phyloP scores from a whole-genome alignment of 306 rosid species.

The Cyamopsis tetragonoloba region DNA sequence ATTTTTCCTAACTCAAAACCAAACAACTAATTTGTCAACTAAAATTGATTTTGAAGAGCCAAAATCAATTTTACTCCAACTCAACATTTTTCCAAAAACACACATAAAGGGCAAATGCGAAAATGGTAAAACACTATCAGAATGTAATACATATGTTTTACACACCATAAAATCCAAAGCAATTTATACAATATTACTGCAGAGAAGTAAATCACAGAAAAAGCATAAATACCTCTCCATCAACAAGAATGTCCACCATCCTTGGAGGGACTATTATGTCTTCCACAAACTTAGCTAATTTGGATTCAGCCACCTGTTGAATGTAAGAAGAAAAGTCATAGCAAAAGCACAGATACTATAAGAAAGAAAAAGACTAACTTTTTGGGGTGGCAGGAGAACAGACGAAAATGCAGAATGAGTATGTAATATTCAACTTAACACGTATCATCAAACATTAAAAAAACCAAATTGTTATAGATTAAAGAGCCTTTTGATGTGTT shows the following conservation, averaged over 20 bases:
- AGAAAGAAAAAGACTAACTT: not conserved
- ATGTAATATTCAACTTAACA: not conserved
- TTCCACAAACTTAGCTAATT: slow-evolving; percentile 91
- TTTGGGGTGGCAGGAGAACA: not conserved
- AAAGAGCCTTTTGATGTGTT: slow-evolving; percentile 9
- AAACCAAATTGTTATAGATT: slow-evolving; percentile 5
- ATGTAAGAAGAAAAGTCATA: slow-evolving; percentile 17
- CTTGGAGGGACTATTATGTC: slow-evolving; percentile 97
- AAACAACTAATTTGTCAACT: no score
- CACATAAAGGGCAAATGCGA: no score
- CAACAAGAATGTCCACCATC: slow-evolving; percentile 86
- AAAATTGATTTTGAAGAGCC: no score
- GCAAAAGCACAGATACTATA: slow-evolving; percentile 11
- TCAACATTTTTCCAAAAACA: no score
- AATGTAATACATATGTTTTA: slow-evolving; percentile 1
- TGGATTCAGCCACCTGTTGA: slow-evolving; percentile 86
- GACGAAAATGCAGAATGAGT: not conserved
- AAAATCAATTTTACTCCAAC: no score
- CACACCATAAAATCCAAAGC: slow-evolving; percentile 31
- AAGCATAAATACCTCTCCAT: slow-evolving; percentile 75
- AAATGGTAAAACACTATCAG: not conserved
- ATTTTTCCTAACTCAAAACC: no score
- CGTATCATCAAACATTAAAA: not conserved
- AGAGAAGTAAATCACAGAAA: not conserved
- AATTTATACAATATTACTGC: slow-evolving; percentile 3